Percentiles rank a stretch among this genome's conserved stretches.
Evolutionary conservation across 2,329 filamentous ascomycete genomes (phyloP).

Genomic region (Chrysosporium queenslandicum): DNA sequence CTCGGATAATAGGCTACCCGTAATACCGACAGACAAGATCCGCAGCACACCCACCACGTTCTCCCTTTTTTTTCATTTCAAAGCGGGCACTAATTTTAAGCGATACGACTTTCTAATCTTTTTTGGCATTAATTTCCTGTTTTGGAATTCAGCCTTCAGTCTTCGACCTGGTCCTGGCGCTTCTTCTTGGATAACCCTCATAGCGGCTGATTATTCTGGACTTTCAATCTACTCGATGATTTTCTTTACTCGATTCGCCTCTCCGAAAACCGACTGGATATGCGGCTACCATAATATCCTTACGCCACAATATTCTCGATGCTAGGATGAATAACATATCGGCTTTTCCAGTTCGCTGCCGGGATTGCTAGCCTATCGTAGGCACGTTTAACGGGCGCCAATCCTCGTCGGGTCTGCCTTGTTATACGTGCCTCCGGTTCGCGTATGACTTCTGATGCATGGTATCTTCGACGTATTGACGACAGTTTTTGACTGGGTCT

Average conservation of each 20-base stretch:
- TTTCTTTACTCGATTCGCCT: background rate
- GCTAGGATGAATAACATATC: background rate
- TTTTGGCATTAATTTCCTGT: conserved; percentile 1
- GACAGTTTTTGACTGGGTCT: conserved; percentile 1
- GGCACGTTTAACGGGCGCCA: background rate
- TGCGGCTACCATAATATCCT: conserved; percentile 1
- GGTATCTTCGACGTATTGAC: conserved; percentile 1
- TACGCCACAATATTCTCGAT: background rate
- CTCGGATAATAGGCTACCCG: background rate
- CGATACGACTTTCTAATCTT: conserved; percentile 32
- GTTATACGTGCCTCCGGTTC: conserved; percentile 3
- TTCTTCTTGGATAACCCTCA: background rate
- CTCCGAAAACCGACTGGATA: background rate
- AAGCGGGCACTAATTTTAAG: conserved; percentile 27
- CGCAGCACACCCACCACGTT: conserved; percentile 29
- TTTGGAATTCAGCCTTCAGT: conserved; percentile 16
- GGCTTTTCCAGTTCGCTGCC: background rate
- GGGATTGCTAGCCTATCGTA: background rate
- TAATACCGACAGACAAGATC: conserved; percentile 20
- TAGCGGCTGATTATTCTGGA: conserved; percentile 10
- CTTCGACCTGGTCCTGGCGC: conserved; percentile 19
- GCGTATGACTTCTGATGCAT: background rate
- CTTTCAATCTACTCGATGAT: conserved; percentile 7
- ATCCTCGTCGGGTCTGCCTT: background rate
- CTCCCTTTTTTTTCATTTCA: conserved; percentile 27